Percentiles rank a stretch among this genome's conserved stretches.
Conservation (phyloP, 331 rosid genomes). For the Stylosanthes scabra region DNA sequence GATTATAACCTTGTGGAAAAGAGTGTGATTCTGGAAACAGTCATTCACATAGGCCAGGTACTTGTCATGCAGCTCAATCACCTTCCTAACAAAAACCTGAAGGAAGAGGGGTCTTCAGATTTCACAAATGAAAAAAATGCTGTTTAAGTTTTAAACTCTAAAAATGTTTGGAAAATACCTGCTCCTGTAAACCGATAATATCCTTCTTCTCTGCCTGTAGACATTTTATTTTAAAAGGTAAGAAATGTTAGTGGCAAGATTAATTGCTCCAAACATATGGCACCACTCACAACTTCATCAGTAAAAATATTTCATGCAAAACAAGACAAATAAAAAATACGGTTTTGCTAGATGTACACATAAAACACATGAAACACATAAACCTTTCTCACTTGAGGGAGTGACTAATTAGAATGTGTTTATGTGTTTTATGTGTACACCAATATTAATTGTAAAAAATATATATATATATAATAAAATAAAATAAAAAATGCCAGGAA, state of each 20-base stretch:
- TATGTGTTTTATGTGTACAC: no score
- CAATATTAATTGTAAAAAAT: no score
- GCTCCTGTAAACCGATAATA: slow-evolving; percentile 74
- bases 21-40: slow-evolving; percentile 83
- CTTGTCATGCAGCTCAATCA: slow-evolving; percentile 93
- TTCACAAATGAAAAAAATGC: slow-evolving; percentile 1
- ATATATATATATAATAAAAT: neutral
- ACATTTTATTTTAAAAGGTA: slow-evolving; percentile 39
- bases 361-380: no score
- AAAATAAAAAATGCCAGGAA: neutral
- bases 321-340: slow-evolving; percentile 21
- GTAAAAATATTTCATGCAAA: slow-evolving; percentile 4
- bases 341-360: no score
- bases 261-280: slow-evolving; percentile 22
- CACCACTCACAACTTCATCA: slow-evolving; percentile 17
- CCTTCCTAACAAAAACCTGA: slow-evolving; percentile 88
- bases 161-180: slow-evolving; percentile 49
- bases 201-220: slow-evolving; percentile 69
- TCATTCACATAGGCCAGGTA: slow-evolving; percentile 84
- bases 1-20: slow-evolving; percentile 81
- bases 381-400: no score
- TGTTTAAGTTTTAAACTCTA: neutral
- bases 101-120: slow-evolving; percentile 46
- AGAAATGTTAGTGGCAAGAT: slow-evolving; percentile 26
- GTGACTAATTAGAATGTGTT: no score